Conservation (phyloP, 169 alveolate genomes). For the Cryptosporidium parvum region DNA sequence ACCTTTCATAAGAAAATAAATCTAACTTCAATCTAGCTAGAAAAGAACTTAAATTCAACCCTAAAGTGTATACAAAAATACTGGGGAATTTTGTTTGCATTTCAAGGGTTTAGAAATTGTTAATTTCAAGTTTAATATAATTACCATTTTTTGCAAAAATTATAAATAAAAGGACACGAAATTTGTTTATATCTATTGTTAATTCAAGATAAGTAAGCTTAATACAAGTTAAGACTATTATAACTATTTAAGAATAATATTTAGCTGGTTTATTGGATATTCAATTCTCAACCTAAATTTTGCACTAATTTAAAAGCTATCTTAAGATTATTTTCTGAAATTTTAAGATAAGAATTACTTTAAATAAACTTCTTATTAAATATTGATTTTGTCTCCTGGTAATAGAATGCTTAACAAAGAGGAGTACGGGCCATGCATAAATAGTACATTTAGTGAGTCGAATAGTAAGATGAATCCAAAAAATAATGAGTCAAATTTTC, state of each 20-base stretch:
- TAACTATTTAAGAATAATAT: not conserved
- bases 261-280: not conserved
- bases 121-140: not conserved
- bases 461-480: not conserved
- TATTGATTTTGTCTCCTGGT: not conserved
- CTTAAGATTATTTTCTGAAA: not conserved
- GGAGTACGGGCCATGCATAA: slow-evolving; percentile 18
- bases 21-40: slow-evolving; percentile 9
- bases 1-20: slow-evolving; percentile 6
- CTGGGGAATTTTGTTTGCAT: slow-evolving; percentile 46
- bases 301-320: not conserved
- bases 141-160: not conserved
- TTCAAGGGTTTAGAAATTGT: slow-evolving; percentile 19
- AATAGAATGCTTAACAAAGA: slow-evolving; percentile 1
- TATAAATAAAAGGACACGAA: not conserved
- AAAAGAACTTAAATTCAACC: not conserved
- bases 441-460: not conserved
- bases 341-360: not conserved
- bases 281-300: not conserved
- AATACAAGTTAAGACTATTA: not conserved
- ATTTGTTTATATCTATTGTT: not conserved
- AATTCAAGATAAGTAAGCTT: slow-evolving; percentile 16
- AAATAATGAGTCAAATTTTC: not conserved
- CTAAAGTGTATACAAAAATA: slow-evolving; percentile 24
- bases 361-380: not conserved